Base-by-base conservation (phyloP, 108 stramenopile species). In the Cylindrotheca closterium region DNA sequence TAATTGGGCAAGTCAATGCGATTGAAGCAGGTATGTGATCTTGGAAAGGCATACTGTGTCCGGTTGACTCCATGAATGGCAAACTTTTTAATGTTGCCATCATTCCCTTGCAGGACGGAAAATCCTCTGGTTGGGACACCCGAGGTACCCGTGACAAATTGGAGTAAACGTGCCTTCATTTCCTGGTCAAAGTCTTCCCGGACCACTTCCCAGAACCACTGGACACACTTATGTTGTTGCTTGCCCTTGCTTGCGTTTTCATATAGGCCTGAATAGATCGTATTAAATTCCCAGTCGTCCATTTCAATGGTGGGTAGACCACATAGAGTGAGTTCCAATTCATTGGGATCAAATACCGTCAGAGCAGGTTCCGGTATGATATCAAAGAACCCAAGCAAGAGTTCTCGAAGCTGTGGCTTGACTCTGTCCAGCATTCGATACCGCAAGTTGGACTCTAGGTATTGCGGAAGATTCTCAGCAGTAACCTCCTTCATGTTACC, bases 201-300 rank as follows among this genome's bases (percentile, higher is more conserved):
- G 12, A 97, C 80, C 4, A 93, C 80, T 62, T 95, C 92, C 99
- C 99, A 99, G 77, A 99, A 98, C 98, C 97, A 98, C 29, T 73
- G 60, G 22, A 92, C 81, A 18, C 83, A 76, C 58, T 86, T 57
- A 58, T 95, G 72, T 10, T 73, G 55, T 42, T 7, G 37, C 15
- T 63, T 70, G 3, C 80, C 82, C 25, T 66, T 70, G 55, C 45
- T 68, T 42, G 37, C 7, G 7, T 46, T 17, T 51, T 95, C 79
- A 66, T 71, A 93, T n/a, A 68, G 60, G 54, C 95, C 92, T 24
- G 72, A 63, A 77, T 98, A 98, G 45, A 79, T 79, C 3, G 98
- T 98, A 79, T 99, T 74, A 25, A 29, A 51, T 73, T 91, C 73
- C 92, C 95, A 94, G 60, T 97, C 95, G 18, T 93, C 92, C 55